Conservation (phyloP, 306 rosid genomes). For the Pyrus communis region DNA sequence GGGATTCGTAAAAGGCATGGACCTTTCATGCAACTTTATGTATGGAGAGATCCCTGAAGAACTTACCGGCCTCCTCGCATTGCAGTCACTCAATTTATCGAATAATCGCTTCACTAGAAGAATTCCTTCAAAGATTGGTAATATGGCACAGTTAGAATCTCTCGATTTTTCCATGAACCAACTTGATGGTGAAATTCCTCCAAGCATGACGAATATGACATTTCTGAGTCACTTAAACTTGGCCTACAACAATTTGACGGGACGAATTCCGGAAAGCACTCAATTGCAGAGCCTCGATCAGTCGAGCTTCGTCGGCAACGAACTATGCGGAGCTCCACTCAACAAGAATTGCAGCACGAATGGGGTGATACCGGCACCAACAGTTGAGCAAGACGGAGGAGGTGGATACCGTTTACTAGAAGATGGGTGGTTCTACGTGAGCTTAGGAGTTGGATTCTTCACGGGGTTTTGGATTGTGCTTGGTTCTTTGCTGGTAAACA, state of each 20-base stretch:
- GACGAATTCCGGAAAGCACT: neutral
- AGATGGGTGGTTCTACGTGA: no score
- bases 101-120: neutral
- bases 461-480: no score
- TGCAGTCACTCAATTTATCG: neutral
- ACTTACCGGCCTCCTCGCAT: neutral
- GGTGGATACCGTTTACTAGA: no score
- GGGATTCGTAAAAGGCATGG: neutral
- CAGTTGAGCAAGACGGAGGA: no score
- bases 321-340: neutral
- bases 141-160: neutral
- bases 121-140: neutral
- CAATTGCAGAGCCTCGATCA: neutral
- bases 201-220: neutral
- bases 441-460: no score
- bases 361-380: no score
- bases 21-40: conserved; percentile 2
- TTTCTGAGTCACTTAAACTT: no score
- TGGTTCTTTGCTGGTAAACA: no score
- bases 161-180: conserved; percentile 2
- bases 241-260: no score
- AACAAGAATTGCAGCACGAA: no score
- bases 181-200: conserved; percentile 4
- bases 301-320: neutral
- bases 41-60: neutral